These are phyloP conservation scores for Colletotrichum nymphaeae DNA, from an alignment of 2,329 filamentous ascomycete genomes.

Conservation along the genomic window DNA sequence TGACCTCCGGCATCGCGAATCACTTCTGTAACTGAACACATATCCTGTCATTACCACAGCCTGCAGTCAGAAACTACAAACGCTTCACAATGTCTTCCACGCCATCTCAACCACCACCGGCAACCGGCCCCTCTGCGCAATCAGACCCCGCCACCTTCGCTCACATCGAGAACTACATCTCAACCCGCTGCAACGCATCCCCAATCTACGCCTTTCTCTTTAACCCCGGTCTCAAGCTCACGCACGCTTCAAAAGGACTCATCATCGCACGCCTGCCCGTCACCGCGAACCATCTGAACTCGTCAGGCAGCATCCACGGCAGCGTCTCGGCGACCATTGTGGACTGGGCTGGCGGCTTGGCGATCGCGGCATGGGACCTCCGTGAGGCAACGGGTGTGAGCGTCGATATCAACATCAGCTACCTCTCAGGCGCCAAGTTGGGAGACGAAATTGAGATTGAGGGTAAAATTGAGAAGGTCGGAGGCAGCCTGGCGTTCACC, in stretches of 20 bases:
- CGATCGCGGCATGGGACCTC: conserved; percentile 74
- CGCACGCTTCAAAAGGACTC: conserved; percentile 38
- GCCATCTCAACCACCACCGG: conserved; percentile 15
- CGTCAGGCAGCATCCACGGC: conserved; percentile 73
- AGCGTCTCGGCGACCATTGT: conserved; percentile 77
- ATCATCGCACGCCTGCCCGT: conserved; percentile 37
- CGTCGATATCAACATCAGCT: conserved; percentile 80
- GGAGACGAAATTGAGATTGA: conserved; percentile 78
- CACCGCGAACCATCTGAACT: conserved; percentile 38
- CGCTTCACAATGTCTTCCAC: conserved; percentile 8
- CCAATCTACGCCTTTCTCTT: conserved; percentile 40
- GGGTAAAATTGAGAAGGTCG: conserved; percentile 73
- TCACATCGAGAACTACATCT: conserved; percentile 38
- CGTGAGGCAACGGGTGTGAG: conserved; percentile 74
- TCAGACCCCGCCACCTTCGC: conserved; percentile 37
- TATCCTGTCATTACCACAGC: background rate
- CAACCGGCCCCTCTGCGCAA: conserved; percentile 11
- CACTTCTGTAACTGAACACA: background rate
- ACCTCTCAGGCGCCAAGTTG: conserved; percentile 70
- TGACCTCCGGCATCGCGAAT: background rate
- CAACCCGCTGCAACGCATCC: conserved; percentile 38
- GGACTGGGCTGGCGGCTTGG: conserved; percentile 80
- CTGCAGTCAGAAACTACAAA: too few species aligned
- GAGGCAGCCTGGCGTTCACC: conserved; percentile 72
- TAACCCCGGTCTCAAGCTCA: conserved; percentile 34